Conservation (phyloP, 345 rosid genomes). For the Eutrema yunnanense region DNA sequence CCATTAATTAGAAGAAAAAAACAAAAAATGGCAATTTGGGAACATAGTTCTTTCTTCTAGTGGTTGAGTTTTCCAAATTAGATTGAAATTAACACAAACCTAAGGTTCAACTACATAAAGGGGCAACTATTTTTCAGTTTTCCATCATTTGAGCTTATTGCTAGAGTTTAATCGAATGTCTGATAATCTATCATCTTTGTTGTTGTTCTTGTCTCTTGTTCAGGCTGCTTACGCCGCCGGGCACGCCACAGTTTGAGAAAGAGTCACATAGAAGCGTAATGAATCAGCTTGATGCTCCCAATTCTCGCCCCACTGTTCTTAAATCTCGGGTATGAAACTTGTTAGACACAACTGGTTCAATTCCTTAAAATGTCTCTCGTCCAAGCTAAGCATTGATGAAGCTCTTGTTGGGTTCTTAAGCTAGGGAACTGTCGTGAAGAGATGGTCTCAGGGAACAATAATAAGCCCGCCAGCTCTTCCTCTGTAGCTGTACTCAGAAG, state of each 20-base stretch:
- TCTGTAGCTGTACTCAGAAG: constrained; percentile 33
- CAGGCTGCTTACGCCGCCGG: constrained; percentile 96
- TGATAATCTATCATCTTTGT: background rate
- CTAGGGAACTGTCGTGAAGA: constrained; percentile 54
- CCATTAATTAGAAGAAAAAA: background rate
- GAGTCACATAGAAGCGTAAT: constrained; percentile 44
- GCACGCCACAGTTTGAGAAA: constrained; percentile 58
- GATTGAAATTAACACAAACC: background rate
- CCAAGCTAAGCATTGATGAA: background rate
- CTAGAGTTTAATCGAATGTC: background rate
- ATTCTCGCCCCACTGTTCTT: constrained; percentile 41
- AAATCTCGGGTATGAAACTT: constrained; percentile 54
- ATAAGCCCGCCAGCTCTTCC: constrained; percentile 41
- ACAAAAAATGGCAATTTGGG: background rate
- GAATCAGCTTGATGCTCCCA: constrained; percentile 44
- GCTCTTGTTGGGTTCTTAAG: constrained; percentile 29
- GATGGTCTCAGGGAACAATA: background rate
- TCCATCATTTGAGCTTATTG: background rate
- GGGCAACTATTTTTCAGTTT: background rate
- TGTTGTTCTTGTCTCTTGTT: constrained; percentile 2
- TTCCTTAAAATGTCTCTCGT: background rate
- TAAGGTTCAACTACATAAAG: background rate
- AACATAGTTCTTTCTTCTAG: background rate
- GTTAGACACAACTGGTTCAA: background rate
- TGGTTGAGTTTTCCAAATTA: background rate